A percentile compares a stretch with the other conserved stretches of the same genome.
phyloP scores from a whole-genome alignment of 2,329 filamentous ascomycete species.

The Neofusicoccum cordaticola region DNA sequence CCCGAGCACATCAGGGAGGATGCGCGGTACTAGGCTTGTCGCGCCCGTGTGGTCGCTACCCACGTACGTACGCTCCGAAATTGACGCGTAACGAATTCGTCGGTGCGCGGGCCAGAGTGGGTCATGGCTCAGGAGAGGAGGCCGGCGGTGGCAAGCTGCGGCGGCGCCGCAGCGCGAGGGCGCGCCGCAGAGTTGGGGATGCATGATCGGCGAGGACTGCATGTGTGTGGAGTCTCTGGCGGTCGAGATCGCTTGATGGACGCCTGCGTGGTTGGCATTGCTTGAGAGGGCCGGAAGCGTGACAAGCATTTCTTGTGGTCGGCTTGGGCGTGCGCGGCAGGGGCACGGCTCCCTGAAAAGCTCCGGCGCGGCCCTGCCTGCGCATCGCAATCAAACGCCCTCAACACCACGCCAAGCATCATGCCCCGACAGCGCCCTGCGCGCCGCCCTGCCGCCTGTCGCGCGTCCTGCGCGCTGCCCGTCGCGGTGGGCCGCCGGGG shows the following conservation, averaged over 20 bases:
- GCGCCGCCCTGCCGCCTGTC: not conserved
- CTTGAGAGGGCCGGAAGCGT: not conserved
- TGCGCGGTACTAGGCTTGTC: not conserved
- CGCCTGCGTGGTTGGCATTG: conserved; percentile 5
- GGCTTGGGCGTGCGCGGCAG: conserved; percentile 1
- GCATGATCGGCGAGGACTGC: not conserved
- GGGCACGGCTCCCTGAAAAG: not conserved
- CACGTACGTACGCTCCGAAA: conserved; percentile 15
- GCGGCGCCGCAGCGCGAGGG: too few relatives aligned
- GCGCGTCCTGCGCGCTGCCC: not conserved
- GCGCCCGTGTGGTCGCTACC: not conserved
- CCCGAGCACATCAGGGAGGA: conserved; percentile 6
- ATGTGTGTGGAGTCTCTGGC: not conserved
- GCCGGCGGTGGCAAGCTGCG: not conserved
- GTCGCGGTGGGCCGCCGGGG: too few relatives aligned
- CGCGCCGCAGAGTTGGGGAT: too few relatives aligned
- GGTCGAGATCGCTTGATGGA: not conserved
- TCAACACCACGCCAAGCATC: conserved; percentile 18
- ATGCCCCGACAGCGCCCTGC: not conserved
- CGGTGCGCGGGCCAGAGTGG: conserved; percentile 15
- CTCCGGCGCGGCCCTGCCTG: not conserved
- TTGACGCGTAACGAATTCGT: conserved; percentile 18
- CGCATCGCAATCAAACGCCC: not conserved
- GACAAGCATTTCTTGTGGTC: conserved; percentile 3
- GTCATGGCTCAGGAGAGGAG: conserved; percentile 10